phyloP scores from a whole-genome alignment of 495 filamentous ascomycete species.

The Daldinia vernicosa region DNA sequence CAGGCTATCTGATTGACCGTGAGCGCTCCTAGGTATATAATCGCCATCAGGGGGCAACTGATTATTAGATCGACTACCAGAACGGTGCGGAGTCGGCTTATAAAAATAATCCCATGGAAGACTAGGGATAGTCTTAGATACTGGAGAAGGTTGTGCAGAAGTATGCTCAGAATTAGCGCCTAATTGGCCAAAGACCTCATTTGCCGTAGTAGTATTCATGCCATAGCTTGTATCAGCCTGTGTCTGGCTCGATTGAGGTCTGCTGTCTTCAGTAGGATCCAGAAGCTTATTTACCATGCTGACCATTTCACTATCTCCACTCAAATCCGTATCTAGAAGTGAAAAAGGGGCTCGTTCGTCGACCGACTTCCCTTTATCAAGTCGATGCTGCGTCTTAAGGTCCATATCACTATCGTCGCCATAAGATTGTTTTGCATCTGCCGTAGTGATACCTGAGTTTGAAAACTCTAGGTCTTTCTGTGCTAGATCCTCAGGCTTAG shows the following conservation, averaged over 20 bases:
- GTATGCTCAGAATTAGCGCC: slow-evolving; percentile 37
- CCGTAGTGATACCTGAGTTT: neutral
- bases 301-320: slow-evolving; percentile 48
- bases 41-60: slow-evolving; percentile 25
- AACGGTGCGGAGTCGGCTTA: slow-evolving; percentile 43
- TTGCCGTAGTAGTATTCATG: slow-evolving; percentile 52
- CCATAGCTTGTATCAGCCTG: slow-evolving; percentile 50
- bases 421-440: neutral
- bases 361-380: slow-evolving; percentile 31
- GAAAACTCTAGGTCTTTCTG: neutral
- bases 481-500: slow-evolving; percentile 3
- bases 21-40: slow-evolving; percentile 40
- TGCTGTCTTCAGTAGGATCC: slow-evolving; percentile 45
- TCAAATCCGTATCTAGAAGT: slow-evolving; percentile 42
- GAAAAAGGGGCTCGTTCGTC: slow-evolving; percentile 16
- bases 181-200: slow-evolving; percentile 47
- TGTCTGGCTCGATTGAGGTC: slow-evolving; percentile 38
- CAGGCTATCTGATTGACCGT: slow-evolving; percentile 32
- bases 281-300: slow-evolving; percentile 56
- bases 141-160: slow-evolving; percentile 49
- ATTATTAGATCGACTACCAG: slow-evolving; percentile 37
- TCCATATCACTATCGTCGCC: neutral
- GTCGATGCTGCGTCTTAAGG: neutral
- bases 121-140: slow-evolving; percentile 50
- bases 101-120: slow-evolving; percentile 58